Conservation (phyloP, 2,329 filamentous ascomycete genomes). For the Ophiostoma fasciatum region DNA sequence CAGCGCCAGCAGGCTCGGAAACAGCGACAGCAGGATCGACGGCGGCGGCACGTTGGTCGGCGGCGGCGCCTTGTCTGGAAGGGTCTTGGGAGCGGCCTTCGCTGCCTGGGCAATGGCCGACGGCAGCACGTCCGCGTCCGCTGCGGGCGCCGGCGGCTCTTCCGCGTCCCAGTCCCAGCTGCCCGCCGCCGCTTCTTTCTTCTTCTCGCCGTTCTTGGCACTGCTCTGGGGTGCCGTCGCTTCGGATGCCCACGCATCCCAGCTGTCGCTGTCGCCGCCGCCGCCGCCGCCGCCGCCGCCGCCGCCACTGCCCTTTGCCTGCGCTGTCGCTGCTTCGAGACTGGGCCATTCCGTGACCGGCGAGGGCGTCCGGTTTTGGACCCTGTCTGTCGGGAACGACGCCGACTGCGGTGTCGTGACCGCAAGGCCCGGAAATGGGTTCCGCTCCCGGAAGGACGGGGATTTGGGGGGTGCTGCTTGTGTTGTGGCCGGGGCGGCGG, state of each 20-base stretch:
- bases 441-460: conserved; percentile 37
- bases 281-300: too few species aligned
- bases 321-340: conserved; percentile 14
- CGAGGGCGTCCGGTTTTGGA: conserved; percentile 20
- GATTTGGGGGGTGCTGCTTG: conserved; percentile 36
- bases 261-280: conserved; percentile 32
- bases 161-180: conserved; percentile 37
- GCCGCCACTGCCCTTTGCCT: too few species aligned
- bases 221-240: neutral
- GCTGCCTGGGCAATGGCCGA: conserved; percentile 6
- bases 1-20: conserved; percentile 54
- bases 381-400: conserved; percentile 18
- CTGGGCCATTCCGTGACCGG: conserved; percentile 33
- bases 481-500: neutral
- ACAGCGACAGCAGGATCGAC: conserved; percentile 62
- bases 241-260: conserved; percentile 9
- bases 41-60: conserved; percentile 85
- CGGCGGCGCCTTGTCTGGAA: conserved; percentile 32
- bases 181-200: conserved; percentile 3
- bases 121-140: neutral
- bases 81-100: neutral
- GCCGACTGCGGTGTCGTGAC: conserved; percentile 27
- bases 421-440: conserved; percentile 34
- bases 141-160: conserved; percentile 17
- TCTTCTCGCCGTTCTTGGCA: conserved; percentile 3